These are phyloP conservation scores for Canavalia gladiata DNA, from an alignment of 306 rosid genomes.

Conservation along the genomic window DNA sequence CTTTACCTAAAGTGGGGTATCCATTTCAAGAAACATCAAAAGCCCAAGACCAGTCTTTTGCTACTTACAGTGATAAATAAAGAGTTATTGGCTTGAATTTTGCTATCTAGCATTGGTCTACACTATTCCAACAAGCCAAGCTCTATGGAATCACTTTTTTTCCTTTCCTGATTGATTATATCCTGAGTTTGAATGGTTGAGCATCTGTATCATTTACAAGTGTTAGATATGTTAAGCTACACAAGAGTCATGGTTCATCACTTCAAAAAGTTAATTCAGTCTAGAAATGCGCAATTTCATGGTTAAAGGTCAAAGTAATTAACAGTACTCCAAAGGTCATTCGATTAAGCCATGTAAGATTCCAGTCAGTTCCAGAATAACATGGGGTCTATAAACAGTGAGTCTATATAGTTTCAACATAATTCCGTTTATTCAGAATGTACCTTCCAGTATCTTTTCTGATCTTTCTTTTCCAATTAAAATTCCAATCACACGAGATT, in stretches of 20 bases:
- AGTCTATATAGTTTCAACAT: neutral
- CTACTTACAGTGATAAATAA: neutral
- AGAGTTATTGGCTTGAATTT: neutral
- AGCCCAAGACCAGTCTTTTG: neutral
- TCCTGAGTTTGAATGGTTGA: neutral
- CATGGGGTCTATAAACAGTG: neutral
- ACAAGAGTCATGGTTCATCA: neutral
- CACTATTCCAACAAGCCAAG: neutral
- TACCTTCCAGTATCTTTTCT: neutral
- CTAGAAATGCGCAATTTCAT: neutral
- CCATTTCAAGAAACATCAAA: neutral
- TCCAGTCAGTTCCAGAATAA: slow-evolving; percentile 15
- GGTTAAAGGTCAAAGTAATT: neutral
- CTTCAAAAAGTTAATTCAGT: neutral
- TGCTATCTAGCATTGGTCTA: neutral
- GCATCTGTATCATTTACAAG: neutral
- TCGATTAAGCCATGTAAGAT: neutral
- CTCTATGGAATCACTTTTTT: neutral
- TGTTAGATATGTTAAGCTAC: neutral
- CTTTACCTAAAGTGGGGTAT: neutral
- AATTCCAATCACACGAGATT: neutral
- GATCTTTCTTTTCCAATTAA: neutral
- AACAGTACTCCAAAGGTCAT: neutral
- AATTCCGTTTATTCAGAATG: neutral
- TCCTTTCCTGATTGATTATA: too few relatives aligned